Evolutionary conservation across 345 rosid species (phyloP), one percentile per base, ranked within the genome.

Genomic region (Populus deltoides): DNA sequence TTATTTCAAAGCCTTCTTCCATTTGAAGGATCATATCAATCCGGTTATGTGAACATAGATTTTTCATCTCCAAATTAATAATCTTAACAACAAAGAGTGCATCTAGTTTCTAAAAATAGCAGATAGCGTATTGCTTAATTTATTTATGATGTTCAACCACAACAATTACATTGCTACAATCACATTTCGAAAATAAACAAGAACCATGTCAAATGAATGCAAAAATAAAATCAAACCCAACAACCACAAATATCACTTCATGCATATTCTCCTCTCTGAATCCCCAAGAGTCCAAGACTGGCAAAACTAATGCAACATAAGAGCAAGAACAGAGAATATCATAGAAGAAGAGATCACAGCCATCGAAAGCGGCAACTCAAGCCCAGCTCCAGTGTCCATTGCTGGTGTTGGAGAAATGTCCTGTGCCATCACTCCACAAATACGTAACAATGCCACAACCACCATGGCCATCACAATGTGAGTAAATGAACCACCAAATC

Each of bases 311-410:
- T 5, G 39, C 39, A 43, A 49, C 2, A 71, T 27, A 63, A 72
- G 22, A 25, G 63, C 80, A 66, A 81, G 31, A 9, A 76, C 43
- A 29, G 77, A 72, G 7, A 43, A 7, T 1, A 76, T 43, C 59
- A 72, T 7, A 5, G 77, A 77, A 77, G 57, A 72, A 68, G 11
- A 77, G 55, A 78, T 24, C 22, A 68, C 0, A 39, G 24, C 53
- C 43, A 81, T 7, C 4, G 80, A 67, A 10, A 61, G 22, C 5
- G 80, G 62, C 53, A 57, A 47, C 1, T 39, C 39, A n/a, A n/a
- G 29, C 4, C 36, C 72, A 11, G 73, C 74, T 57, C 84, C 84
- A 7, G 81, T 24, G 70, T 67, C 78, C 84, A 81, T 73, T 15
- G 61, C 29, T 45, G 84, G 75, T 1, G 68, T 53, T 3, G 84